phyloP scores from a whole-genome alignment of 1,284 basidiomycete genomes.

The Chalciporus sp. region DNA sequence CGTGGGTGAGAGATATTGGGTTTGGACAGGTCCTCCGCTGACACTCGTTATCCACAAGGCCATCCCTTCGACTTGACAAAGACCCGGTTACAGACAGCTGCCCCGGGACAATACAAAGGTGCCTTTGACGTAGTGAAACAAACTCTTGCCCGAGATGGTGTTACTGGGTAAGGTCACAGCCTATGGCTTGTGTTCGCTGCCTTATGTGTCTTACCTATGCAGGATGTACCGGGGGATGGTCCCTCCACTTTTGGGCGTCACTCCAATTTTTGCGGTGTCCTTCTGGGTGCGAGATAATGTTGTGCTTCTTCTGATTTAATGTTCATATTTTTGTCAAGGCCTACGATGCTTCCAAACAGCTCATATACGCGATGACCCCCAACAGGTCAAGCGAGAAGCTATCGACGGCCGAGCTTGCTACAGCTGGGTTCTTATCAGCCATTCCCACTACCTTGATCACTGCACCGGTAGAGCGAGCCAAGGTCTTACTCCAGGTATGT shows the following conservation, averaged over 20 bases:
- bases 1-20: slow-evolving; percentile 65
- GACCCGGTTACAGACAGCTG: slow-evolving; percentile 93
- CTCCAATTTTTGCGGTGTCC: slow-evolving; percentile 97
- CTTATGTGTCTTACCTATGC: slow-evolving; percentile 3
- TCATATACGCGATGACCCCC: slow-evolving; percentile 77
- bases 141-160: slow-evolving; percentile 87
- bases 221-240: slow-evolving; percentile 97
- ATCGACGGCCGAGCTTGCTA: slow-evolving; percentile 83
- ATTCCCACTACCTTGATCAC: slow-evolving; percentile 92
- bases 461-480: slow-evolving; percentile 96
- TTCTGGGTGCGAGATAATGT: slow-evolving; percentile 78
- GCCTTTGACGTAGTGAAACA: slow-evolving; percentile 93
- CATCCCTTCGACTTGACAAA: slow-evolving; percentile 99
- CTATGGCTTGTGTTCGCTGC: neutral
- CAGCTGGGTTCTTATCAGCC: slow-evolving; percentile 94
- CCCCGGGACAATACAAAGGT: slow-evolving; percentile 89
- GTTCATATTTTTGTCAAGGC: slow-evolving; percentile 54
- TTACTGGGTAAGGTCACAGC: slow-evolving; percentile 68
- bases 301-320: neutral
- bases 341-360: slow-evolving; percentile 91
- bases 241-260: slow-evolving; percentile 94
- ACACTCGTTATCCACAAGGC: slow-evolving; percentile 49
- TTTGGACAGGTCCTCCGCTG: neutral
- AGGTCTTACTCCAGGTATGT: slow-evolving; percentile 88
- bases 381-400: slow-evolving; percentile 67